phyloP scores from a whole-genome alignment of 805 yeast genomes.

The Spathaspora girioi region DNA sequence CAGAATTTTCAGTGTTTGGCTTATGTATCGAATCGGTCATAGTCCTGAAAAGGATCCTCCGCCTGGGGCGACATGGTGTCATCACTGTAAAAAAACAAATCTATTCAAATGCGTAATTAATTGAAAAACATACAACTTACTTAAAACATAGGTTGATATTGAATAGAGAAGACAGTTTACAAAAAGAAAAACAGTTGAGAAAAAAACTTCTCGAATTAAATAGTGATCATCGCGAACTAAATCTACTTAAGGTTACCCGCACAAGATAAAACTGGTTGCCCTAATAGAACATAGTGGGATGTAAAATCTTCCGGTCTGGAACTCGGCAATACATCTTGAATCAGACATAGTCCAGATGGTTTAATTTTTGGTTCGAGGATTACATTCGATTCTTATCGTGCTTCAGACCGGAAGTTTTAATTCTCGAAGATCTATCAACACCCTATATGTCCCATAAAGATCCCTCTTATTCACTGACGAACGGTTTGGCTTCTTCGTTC shows the following conservation, averaged over 20 bases:
- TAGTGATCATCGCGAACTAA: not conserved
- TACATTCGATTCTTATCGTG: too few relatives aligned
- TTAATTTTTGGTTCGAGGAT: too few relatives aligned
- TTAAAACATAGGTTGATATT: not conserved
- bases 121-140: not conserved
- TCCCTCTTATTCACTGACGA: too few relatives aligned
- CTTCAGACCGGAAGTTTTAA: too few relatives aligned
- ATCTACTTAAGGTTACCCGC: not conserved
- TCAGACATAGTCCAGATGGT: too few relatives aligned
- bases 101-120: not conserved
- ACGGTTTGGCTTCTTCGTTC: too few relatives aligned
- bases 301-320: too few relatives aligned
- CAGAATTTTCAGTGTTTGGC: conserved; percentile 73
- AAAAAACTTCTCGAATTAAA: not conserved
- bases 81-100: conserved; percentile 37
- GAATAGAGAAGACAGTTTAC: not conserved
- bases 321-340: too few relatives aligned
- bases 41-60: conserved; percentile 57
- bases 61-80: conserved; percentile 77
- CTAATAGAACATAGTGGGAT: not conserved
- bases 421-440: too few relatives aligned
- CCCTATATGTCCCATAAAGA: too few relatives aligned
- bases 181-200: not conserved
- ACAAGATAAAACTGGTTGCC: not conserved
- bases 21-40: conserved; percentile 64